Conservation (phyloP, 1,139 yeast genomes). For the Magnusiomyces clavatus region DNA sequence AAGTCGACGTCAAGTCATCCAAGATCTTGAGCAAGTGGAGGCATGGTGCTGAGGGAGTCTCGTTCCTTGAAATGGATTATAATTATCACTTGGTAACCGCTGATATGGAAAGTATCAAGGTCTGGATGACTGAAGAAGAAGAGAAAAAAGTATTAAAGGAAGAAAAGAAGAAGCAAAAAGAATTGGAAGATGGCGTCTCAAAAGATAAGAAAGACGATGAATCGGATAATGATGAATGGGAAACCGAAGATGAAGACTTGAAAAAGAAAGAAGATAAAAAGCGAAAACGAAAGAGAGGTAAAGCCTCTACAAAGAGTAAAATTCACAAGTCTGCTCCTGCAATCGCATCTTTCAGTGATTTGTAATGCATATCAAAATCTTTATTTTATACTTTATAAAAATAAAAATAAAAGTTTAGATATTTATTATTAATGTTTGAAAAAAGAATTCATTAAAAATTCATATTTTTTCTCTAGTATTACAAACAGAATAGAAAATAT, state of each 20-base stretch:
- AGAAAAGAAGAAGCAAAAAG: constrained; percentile 18
- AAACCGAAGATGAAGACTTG: constrained; percentile 21
- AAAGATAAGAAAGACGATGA: constrained; percentile 18
- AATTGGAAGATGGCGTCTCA: constrained; percentile 22
- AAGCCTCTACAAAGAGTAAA: constrained; percentile 1
- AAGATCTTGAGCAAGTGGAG: constrained; percentile 57
- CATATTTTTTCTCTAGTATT: background rate
- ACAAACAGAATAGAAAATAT: background rate
- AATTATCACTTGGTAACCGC: constrained; percentile 73
- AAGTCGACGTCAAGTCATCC: constrained; percentile 59
- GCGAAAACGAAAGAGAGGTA: constrained; percentile 13
- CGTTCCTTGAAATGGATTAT: constrained; percentile 74
- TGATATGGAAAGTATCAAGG: constrained; percentile 70
- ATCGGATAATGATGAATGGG: constrained; percentile 13
- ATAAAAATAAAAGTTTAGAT: background rate
- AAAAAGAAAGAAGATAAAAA: constrained; percentile 30
- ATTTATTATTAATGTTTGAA: background rate
- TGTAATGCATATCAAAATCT: constrained; percentile 3
- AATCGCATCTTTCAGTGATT: constrained; percentile 14
- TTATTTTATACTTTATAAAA: background rate
- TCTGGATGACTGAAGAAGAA: constrained; percentile 45
- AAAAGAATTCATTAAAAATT: background rate
- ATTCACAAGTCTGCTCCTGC: background rate
- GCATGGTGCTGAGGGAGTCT: constrained; percentile 56
- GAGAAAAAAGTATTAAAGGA: constrained; percentile 23